These are phyloP conservation scores for Alternaria triticimaculans DNA, from an alignment of 2,329 filamentous ascomycete species.

Conservation along the genomic window DNA sequence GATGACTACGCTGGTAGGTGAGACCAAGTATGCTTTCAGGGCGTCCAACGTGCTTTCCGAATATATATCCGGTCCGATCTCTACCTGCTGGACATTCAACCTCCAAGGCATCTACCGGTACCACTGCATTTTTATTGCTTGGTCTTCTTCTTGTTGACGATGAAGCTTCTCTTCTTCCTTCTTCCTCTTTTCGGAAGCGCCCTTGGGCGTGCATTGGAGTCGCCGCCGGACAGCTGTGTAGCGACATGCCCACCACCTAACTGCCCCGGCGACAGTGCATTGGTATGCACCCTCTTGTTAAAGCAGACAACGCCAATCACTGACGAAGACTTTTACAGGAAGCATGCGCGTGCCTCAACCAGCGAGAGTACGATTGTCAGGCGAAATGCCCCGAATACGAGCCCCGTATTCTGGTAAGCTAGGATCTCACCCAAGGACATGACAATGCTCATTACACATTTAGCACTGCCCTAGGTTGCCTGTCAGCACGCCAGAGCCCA, in stretches of 20 bases:
- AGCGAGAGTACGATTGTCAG: slow-evolving; percentile 31
- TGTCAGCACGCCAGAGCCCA: neutral
- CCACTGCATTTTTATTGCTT: neutral
- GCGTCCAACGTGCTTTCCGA: neutral
- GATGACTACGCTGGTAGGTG: neutral
- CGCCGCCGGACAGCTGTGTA: neutral
- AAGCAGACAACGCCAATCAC: accelerated
- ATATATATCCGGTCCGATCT: neutral
- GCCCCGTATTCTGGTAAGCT: slow-evolving; percentile 3
- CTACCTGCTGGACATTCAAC: neutral
- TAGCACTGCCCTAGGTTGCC: neutral
- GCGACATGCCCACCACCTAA: neutral
- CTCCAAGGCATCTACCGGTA: neutral
- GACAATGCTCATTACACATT: neutral
- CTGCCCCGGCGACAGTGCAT: neutral
- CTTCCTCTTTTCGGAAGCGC: slow-evolving; percentile 2
- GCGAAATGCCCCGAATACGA: slow-evolving; percentile 31
- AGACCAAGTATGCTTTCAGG: neutral
- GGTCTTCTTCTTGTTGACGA: neutral
- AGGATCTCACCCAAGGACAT: neutral
- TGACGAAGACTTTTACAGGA: slow-evolving; percentile 10
- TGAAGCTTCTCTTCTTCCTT: slow-evolving; percentile 4
- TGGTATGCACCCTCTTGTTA: neutral
- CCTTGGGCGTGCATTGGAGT: neutral
- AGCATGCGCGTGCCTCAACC: slow-evolving; percentile 39